These are phyloP conservation scores for Didymella keratinophila DNA, from an alignment of 2,329 filamentous ascomycete species.

Conservation along the genomic window DNA sequence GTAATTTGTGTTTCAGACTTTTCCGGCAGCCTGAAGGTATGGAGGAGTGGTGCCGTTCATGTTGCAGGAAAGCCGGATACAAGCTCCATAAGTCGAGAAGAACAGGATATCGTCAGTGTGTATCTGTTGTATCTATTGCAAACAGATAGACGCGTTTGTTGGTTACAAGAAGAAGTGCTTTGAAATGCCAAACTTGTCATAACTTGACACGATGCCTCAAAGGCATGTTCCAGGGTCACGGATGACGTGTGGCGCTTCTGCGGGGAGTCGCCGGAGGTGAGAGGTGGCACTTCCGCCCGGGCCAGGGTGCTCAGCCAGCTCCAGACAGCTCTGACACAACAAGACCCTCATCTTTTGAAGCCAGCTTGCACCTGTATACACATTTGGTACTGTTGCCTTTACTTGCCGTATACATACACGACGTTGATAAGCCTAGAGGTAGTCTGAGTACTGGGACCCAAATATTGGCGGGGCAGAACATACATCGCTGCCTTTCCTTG, in stretches of 20 bases:
- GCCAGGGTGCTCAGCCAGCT: slow-evolving; percentile 16
- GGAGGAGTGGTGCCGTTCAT: too few species aligned
- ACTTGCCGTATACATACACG: background rate
- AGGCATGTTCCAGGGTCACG: background rate
- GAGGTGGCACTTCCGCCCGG: slow-evolving; percentile 17
- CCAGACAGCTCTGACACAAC: slow-evolving; percentile 32
- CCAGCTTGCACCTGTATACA: slow-evolving; percentile 6
- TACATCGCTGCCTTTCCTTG: background rate
- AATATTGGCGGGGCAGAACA: background rate
- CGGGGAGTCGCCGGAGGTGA: slow-evolving; percentile 19
- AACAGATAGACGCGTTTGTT: too few species aligned
- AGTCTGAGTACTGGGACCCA: background rate
- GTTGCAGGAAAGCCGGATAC: background rate
- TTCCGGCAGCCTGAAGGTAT: background rate
- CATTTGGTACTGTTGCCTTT: slow-evolving; percentile 20
- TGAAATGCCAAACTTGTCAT: too few species aligned
- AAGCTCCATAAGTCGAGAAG: too few species aligned
- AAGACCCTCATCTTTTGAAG: slow-evolving; percentile 17
- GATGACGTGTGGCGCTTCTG: slow-evolving; percentile 14
- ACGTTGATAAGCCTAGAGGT: background rate
- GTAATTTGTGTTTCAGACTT: background rate
- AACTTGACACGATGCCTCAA: too few species aligned
- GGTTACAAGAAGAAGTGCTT: too few species aligned
- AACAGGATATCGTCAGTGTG: too few species aligned
- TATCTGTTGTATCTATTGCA: too few species aligned